Conservation (phyloP, 306 rosid species). For the Casuarina equisetifolia region DNA sequence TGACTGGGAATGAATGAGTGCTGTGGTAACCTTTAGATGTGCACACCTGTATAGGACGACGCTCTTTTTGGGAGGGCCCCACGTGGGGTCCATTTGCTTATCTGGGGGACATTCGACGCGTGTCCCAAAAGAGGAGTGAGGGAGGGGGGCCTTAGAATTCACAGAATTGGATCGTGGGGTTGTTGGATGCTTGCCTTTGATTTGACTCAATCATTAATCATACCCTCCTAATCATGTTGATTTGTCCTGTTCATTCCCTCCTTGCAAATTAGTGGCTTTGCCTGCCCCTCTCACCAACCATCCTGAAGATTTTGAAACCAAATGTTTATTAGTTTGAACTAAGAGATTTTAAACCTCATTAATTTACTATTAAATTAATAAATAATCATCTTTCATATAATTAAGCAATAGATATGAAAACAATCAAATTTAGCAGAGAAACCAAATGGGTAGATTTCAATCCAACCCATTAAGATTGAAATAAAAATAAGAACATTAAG, state of each 20-base stretch:
- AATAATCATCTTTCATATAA: too few species aligned
- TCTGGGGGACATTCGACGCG: background rate
- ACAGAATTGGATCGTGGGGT: slow-evolving; percentile 14
- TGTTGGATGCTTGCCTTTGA: slow-evolving; percentile 66
- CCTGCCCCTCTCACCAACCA: background rate
- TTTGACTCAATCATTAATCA: slow-evolving; percentile 66
- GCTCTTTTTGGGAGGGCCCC: slow-evolving; percentile 15
- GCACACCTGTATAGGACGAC: slow-evolving; percentile 36
- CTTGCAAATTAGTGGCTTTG: background rate
- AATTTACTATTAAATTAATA: too few species aligned
- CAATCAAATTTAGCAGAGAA: background rate
- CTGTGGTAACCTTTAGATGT: slow-evolving; percentile 21
- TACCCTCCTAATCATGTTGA: slow-evolving; percentile 33
- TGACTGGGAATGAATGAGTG: slow-evolving; percentile 40
- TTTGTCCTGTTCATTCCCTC: background rate
- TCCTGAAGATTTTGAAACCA: too few species aligned
- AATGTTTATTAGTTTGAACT: too few species aligned
- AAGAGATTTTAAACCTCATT: too few species aligned
- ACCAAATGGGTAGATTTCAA: background rate
- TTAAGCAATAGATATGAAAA: background rate
- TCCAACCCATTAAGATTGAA: background rate
- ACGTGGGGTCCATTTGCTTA: slow-evolving; percentile 4
- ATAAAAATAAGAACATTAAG: too few species aligned
- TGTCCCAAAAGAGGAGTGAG: background rate
- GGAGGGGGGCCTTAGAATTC: slow-evolving; percentile 40